Percentiles rank a stretch among this genome's conserved stretches.
Evolutionary conservation across 2,329 filamentous ascomycete genomes (phyloP).

Genomic region (Coniella vitis): DNA sequence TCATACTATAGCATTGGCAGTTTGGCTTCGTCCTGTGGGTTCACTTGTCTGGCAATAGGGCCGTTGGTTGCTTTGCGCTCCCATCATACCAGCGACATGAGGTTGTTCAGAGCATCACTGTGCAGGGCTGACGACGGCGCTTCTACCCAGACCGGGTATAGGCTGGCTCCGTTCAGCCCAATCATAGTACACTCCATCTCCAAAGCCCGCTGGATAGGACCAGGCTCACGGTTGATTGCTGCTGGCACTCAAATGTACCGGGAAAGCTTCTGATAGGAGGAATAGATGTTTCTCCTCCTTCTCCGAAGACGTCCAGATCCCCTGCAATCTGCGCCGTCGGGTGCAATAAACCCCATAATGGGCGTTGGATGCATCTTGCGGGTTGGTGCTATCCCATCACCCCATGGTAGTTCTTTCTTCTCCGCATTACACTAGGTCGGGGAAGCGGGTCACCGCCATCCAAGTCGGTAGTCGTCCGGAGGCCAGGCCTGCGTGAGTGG

Average conservation of each 20-base stretch:
- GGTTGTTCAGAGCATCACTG: too few species aligned
- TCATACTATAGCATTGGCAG: neutral
- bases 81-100: too few species aligned
- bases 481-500: neutral
- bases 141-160: too few species aligned
- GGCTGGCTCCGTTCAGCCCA: too few species aligned
- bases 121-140: too few species aligned
- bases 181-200: too few species aligned
- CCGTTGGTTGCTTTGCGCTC: too few species aligned
- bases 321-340: neutral
- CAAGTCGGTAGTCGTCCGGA: neutral
- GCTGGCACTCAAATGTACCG: neutral
- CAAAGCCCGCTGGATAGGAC: too few species aligned
- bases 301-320: neutral
- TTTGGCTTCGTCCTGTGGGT: too few species aligned
- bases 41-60: too few species aligned
- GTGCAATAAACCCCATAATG: neutral
- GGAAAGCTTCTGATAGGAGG: constrained; percentile 14
- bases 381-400: neutral
- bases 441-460: constrained; percentile 6
- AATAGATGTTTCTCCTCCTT: constrained; percentile 9
- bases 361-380: neutral
- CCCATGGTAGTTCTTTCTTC: neutral
- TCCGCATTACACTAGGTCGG: constrained; percentile 12
- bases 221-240: neutral